Evolutionary conservation across 176 grass and related monocot species (phyloP).

Genomic region (Rhipidocladum racemiflorum): DNA sequence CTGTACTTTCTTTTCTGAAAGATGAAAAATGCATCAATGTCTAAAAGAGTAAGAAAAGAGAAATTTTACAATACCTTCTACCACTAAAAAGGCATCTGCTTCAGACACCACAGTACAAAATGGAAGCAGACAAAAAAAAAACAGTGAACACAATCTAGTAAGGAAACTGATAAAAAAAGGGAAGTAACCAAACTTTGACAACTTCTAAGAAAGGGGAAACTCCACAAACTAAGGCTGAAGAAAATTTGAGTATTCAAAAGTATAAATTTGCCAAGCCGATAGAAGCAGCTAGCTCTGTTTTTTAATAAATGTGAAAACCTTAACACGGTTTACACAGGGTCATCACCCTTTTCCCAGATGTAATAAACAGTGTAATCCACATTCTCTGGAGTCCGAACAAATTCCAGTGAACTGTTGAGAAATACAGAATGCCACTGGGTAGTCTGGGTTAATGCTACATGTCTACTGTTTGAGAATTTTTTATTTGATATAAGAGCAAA

Average conservation of each 20-base stretch:
- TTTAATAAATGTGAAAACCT: not conserved
- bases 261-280: conserved; percentile 10
- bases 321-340: not conserved
- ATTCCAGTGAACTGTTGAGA: conserved; percentile 1
- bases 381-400: not conserved
- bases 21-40: conserved; percentile 13
- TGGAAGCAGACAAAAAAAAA: conserved; percentile 2
- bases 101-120: not conserved
- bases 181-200: conserved; percentile 10
- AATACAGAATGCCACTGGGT: not conserved
- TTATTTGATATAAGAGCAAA: not conserved
- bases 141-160: not conserved
- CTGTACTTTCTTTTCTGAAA: conserved; percentile 72
- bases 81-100: not conserved
- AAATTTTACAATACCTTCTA: too few relatives aligned
- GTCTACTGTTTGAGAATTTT: not conserved
- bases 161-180: conserved; percentile 25
- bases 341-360: not conserved
- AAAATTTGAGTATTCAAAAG: not conserved
- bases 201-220: not conserved
- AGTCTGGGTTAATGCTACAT: conserved; percentile 3
- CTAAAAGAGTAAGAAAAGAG: conserved; percentile 28
- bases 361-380: conserved; percentile 4
- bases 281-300: not conserved
- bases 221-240: conserved; percentile 9